Conservation (phyloP, 495 filamentous ascomycete species). For the Penicillium herquei region DNA sequence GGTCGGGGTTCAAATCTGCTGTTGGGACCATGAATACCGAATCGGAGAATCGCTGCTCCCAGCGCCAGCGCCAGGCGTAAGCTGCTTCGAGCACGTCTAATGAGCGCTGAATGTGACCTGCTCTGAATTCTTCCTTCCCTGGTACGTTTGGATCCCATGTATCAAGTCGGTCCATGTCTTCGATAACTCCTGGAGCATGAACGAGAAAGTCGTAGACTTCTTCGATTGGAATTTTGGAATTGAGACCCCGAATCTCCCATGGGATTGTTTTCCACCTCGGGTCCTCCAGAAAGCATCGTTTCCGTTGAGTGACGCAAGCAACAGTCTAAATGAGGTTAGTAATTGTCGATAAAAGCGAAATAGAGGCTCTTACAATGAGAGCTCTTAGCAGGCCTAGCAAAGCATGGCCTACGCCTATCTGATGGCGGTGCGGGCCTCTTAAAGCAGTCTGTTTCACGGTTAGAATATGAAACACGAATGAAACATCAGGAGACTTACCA, state of each 20-base stretch:
- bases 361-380: slow-evolving; percentile 8
- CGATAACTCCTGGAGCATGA: slow-evolving; percentile 14
- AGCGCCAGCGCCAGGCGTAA: slow-evolving; percentile 21
- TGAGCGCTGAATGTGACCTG: neutral
- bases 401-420: slow-evolving; percentile 11
- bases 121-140: slow-evolving; percentile 2
- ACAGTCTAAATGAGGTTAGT: neutral
- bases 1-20: neutral
- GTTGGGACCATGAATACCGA: slow-evolving; percentile 4
- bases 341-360: neutral
- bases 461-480: neutral
- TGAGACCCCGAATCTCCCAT: slow-evolving; percentile 8
- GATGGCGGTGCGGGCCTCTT: slow-evolving; percentile 17
- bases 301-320: slow-evolving; percentile 18
- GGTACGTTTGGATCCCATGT: neutral
- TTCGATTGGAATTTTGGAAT: slow-evolving; percentile 10
- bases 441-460: slow-evolving; percentile 7
- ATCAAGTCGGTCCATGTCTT: slow-evolving; percentile 10
- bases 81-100: slow-evolving; percentile 6
- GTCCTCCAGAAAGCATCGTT: slow-evolving; percentile 20
- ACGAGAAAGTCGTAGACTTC: slow-evolving; percentile 13
- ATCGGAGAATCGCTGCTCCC: slow-evolving; percentile 11
- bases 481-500: slow-evolving; percentile 3
- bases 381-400: slow-evolving; percentile 12
- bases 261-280: slow-evolving; percentile 20